Evolutionary conservation across 2,329 filamentous ascomycete species (phyloP).

Genomic region (Paecilomyces fulvus): DNA sequence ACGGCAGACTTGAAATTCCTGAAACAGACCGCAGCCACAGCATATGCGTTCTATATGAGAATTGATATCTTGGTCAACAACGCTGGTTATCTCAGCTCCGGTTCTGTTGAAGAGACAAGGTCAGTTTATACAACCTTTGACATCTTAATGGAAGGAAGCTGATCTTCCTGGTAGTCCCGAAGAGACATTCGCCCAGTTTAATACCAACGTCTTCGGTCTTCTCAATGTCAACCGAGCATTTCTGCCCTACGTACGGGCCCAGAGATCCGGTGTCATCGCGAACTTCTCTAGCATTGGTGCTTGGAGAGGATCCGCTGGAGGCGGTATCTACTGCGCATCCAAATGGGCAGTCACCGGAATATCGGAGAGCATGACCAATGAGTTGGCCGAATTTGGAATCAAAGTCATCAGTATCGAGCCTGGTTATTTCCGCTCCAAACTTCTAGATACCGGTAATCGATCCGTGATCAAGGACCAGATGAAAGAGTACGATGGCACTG

Average conservation of each 20-base stretch:
- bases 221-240: constrained; percentile 28
- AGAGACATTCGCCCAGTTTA: constrained; percentile 21
- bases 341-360: constrained; percentile 14
- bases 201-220: constrained; percentile 31
- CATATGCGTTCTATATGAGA: constrained; percentile 12
- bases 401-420: constrained; percentile 10
- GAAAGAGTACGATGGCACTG: constrained; percentile 6
- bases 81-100: constrained; percentile 20
- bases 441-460: constrained; percentile 4
- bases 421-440: constrained; percentile 12
- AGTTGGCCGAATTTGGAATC: constrained; percentile 11
- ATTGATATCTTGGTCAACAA: constrained; percentile 31
- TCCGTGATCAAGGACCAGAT: neutral
- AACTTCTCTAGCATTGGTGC: constrained; percentile 28
- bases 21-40: constrained; percentile 9
- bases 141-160: neutral
- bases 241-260: constrained; percentile 27
- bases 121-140: constrained; percentile 2
- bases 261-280: constrained; percentile 24
- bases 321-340: constrained; percentile 26
- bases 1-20: constrained; percentile 12
- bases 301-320: constrained; percentile 17
- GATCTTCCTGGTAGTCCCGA: constrained; percentile 4
- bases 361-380: neutral
- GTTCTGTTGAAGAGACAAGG: constrained; percentile 20